Percentiles rank a stretch among this genome's conserved stretches.
These are phyloP conservation scores for Tetrapisispora nanseiensis DNA, from an alignment of 805 yeast species.

Conservation along the genomic window DNA sequence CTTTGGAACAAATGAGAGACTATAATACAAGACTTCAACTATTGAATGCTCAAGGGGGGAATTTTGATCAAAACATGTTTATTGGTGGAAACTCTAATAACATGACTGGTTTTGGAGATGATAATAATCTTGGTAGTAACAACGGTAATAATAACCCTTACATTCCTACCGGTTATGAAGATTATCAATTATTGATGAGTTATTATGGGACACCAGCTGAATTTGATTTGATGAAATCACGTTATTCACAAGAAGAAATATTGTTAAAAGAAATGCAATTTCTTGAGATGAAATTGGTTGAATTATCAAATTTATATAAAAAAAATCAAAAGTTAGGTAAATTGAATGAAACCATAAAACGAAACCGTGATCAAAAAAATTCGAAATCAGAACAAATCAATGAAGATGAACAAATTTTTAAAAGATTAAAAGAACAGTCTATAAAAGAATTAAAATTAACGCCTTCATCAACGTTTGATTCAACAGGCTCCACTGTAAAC, in stretches of 20 bases:
- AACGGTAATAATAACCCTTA: not conserved
- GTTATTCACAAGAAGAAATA: slow-evolving; percentile 15
- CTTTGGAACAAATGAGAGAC: slow-evolving; percentile 12
- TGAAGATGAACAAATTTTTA: not conserved
- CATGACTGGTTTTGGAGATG: not conserved
- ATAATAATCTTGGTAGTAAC: not conserved
- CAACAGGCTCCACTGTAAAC: not conserved
- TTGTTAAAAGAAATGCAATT: slow-evolving; percentile 16
- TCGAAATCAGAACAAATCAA: not conserved
- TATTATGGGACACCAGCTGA: slow-evolving; percentile 4
- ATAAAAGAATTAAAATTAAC: not conserved
- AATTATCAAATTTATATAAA: slow-evolving; percentile 7
- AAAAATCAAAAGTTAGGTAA: not conserved
- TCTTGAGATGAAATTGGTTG: slow-evolving; percentile 11
- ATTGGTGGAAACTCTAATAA: not conserved
- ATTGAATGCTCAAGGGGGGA: slow-evolving; percentile 6
- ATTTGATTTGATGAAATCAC: slow-evolving; percentile 10
- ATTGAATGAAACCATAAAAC: not conserved
- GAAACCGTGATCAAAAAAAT: not conserved
- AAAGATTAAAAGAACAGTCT: not conserved
- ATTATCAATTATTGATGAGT: not conserved
- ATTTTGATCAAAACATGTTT: not conserved
- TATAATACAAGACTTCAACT: slow-evolving; percentile 12
- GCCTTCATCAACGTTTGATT: too few species aligned
- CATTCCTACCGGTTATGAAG: not conserved